Conservation (phyloP, 495 filamentous ascomycete genomes). For the Cercophora newfieldiana region DNA sequence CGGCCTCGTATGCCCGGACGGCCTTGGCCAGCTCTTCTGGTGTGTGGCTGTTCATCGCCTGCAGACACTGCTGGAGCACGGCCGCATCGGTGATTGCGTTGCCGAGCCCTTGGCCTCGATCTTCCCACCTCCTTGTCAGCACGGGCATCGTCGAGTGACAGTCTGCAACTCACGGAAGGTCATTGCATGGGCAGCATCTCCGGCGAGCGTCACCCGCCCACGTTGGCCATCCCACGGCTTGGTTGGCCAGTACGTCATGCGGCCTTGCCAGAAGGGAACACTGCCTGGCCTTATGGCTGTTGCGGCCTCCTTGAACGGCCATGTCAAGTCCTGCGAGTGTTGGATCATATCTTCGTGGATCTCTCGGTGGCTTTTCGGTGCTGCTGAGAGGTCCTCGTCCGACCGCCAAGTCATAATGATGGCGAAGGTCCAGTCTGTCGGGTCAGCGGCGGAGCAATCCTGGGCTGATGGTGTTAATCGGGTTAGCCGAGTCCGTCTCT, state of each 20-base stretch:
- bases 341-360: neutral
- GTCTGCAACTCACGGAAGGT: neutral
- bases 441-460: neutral
- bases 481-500: too few relatives aligned
- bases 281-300: neutral
- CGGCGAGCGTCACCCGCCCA: neutral
- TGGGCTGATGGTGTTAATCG: neutral
- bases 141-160: neutral
- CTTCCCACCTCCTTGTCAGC: neutral
- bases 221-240: neutral
- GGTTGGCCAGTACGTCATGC: neutral
- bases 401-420: neutral
- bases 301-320: neutral
- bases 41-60: neutral
- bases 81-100: neutral
- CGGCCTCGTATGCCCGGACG: neutral
- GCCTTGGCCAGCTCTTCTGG: neutral
- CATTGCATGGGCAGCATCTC: neutral
- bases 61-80: neutral
- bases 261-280: neutral
- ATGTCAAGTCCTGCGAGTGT: neutral
- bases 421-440: neutral
- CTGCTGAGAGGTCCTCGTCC: neutral
- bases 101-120: neutral
- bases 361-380: neutral